phyloP scores from a whole-genome alignment of 2,329 filamentous ascomycete genomes.

The Beauveria sp. region DNA sequence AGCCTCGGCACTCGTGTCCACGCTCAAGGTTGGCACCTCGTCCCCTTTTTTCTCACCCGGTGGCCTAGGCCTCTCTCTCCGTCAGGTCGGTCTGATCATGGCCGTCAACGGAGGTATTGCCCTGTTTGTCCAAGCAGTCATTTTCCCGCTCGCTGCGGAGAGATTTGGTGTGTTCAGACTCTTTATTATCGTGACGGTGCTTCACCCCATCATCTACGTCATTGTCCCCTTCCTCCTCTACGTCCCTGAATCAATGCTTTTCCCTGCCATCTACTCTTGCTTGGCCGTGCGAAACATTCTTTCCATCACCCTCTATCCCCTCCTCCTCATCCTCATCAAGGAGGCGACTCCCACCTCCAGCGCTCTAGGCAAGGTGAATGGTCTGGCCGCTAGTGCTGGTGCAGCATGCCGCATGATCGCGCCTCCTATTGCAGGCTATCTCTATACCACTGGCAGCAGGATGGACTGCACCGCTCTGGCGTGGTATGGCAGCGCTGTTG shows the following conservation, averaged over 20 bases:
- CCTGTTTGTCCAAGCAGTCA: slow-evolving; percentile 49
- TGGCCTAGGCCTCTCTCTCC: slow-evolving; percentile 55
- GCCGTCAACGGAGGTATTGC: slow-evolving; percentile 52
- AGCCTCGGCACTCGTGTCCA: slow-evolving; percentile 29
- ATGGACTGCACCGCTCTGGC: slow-evolving; percentile 53
- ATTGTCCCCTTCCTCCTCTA: slow-evolving; percentile 52
- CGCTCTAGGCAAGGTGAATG: slow-evolving; percentile 58
- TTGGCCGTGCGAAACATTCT: slow-evolving; percentile 52
- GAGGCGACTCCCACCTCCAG: slow-evolving; percentile 51
- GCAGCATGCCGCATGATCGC: slow-evolving; percentile 61
- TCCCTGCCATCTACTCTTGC: slow-evolving; percentile 50
- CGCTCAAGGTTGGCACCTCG: slow-evolving; percentile 21
- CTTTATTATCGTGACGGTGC: slow-evolving; percentile 48
- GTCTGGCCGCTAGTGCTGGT: slow-evolving; percentile 56
- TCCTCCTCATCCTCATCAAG: slow-evolving; percentile 61
- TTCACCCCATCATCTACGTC: slow-evolving; percentile 56
- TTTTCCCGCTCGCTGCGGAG: slow-evolving; percentile 54
- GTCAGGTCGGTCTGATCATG: slow-evolving; percentile 54
- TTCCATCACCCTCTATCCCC: slow-evolving; percentile 57
- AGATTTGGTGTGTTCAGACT: slow-evolving; percentile 51
- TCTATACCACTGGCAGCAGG: slow-evolving; percentile 53
- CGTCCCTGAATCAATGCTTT: slow-evolving; percentile 43
- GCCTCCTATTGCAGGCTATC: slow-evolving; percentile 54
- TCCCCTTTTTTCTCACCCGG: slow-evolving; percentile 51
- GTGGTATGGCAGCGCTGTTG: slow-evolving; percentile 54